Evolutionary conservation across 192 early-diverging fungal species (phyloP).

Genomic region (Coemansia sp.): DNA sequence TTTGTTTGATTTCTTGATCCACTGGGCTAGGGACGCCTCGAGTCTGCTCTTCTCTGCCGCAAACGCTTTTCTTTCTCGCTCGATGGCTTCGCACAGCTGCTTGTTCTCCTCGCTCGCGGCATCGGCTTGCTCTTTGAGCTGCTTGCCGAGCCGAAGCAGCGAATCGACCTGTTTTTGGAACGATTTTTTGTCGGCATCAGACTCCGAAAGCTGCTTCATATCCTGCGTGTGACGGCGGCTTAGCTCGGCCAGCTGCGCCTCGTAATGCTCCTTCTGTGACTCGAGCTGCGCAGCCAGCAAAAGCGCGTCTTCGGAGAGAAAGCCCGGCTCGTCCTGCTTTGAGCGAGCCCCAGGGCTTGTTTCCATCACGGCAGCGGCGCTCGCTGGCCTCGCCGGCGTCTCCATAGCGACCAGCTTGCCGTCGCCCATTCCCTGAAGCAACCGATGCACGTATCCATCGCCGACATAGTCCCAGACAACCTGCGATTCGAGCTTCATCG

Average conservation of each 20-base stretch:
- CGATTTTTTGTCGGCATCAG: slow-evolving; percentile 19
- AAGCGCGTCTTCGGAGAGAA: slow-evolving; percentile 80
- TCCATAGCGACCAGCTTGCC: slow-evolving; percentile 92
- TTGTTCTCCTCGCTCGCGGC: slow-evolving; percentile 5
- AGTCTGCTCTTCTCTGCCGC: slow-evolving; percentile 49
- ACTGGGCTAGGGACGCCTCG: slow-evolving; percentile 55
- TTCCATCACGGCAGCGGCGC: slow-evolving; percentile 30
- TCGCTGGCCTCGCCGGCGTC: slow-evolving; percentile 1
- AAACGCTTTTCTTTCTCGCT: slow-evolving; percentile 38
- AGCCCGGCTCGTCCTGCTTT: slow-evolving; percentile 73
- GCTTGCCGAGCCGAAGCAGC: slow-evolving; percentile 20
- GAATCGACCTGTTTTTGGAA: slow-evolving; percentile 29
- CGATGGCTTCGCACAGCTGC: slow-evolving; percentile 26
- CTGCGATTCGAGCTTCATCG: slow-evolving; percentile 93
- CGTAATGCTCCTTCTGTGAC: slow-evolving; percentile 85
- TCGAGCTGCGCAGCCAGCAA: slow-evolving; percentile 85
- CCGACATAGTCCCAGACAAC: slow-evolving; percentile 98
- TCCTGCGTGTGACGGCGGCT: slow-evolving; percentile 30
- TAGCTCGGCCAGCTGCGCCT: slow-evolving; percentile 63
- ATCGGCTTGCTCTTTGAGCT: slow-evolving; percentile 1
- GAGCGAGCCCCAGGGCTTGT: neutral
- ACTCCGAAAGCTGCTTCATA: slow-evolving; percentile 60
- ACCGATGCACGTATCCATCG: slow-evolving; percentile 93
- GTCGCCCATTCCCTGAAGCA: slow-evolving; percentile 89
- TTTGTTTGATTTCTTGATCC: slow-evolving; percentile 68